These are phyloP conservation scores for Cyberlindnera xylosilytica DNA, from an alignment of 805 yeast species.

Conservation along the genomic window DNA sequence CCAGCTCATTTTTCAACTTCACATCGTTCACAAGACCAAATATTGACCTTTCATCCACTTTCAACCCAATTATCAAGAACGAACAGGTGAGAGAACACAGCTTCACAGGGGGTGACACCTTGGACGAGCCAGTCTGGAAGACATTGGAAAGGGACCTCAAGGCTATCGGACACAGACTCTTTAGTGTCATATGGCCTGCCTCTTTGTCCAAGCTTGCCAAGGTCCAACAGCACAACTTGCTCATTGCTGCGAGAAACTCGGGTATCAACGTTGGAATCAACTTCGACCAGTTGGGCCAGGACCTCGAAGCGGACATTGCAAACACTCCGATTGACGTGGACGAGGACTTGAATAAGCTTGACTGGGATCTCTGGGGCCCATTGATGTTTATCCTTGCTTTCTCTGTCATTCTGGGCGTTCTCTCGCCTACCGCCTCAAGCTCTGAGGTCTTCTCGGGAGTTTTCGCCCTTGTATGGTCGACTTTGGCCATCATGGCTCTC, in stretches of 20 bases:
- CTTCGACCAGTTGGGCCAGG: slow-evolving; percentile 28
- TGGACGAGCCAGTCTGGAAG: slow-evolving; percentile 63
- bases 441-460: slow-evolving; percentile 63
- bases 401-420: slow-evolving; percentile 42
- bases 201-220: slow-evolving; percentile 29
- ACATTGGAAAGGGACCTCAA: slow-evolving; percentile 48
- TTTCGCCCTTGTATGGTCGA: slow-evolving; percentile 61
- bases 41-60: slow-evolving; percentile 29
- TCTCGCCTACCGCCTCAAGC: slow-evolving; percentile 29
- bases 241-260: slow-evolving; percentile 28
- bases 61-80: slow-evolving; percentile 31
- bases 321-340: slow-evolving; percentile 25
- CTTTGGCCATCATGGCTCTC: slow-evolving; percentile 56
- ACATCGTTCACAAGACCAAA: slow-evolving; percentile 28
- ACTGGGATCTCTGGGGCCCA: slow-evolving; percentile 75
- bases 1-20: slow-evolving; percentile 27
- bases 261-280: slow-evolving; percentile 30
- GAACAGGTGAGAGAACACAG: slow-evolving; percentile 28
- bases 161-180: slow-evolving; percentile 41
- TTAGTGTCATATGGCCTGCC: slow-evolving; percentile 42
- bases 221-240: slow-evolving; percentile 29
- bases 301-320: slow-evolving; percentile 25
- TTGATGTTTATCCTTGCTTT: slow-evolving; percentile 56
- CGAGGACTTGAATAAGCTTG: slow-evolving; percentile 31
- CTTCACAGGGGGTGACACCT: slow-evolving; percentile 63